Evolutionary conservation across 2,329 filamentous ascomycete genomes (phyloP), one percentile per base, ranked within the genome.

Genomic region (Lasiodiplodia sp.): DNA sequence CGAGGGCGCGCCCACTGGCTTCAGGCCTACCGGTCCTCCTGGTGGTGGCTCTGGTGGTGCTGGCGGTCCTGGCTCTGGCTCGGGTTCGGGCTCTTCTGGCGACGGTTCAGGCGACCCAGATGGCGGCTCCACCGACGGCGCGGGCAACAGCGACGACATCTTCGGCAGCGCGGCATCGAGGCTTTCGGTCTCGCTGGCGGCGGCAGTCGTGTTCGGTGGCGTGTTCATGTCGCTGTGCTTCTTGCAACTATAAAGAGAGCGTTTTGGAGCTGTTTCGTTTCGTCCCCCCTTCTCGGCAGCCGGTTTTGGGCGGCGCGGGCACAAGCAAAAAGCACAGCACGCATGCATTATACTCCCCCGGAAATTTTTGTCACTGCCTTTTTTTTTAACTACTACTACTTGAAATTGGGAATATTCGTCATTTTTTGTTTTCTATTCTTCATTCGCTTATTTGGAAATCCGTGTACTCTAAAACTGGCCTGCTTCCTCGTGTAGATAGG

Each of bases 401-500:
- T 47, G 44, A 47, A n/a, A 47, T 47, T 47, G 44, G 8, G n/a
- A 47, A 47, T 47, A 34, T 47, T n/a, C 4, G 44, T 47, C 44
- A n/a, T n/a, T n/a, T 44, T 12, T 44, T 16, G 18, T n/a, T 18
- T n/a, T 44, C 23, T 23, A 23, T 8, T n/a, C 44, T 47, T 47
- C 44, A 11, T n/a, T 21, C 18, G 38, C 18, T n/a, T 47, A n/a
- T 47, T 18, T 47, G 44, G 44, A 44, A n/a, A 47, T 34, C 31
- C 8, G 8, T 47, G 44, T 47, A 47, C 18, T 47, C n/a, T 47
- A 47, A 47, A 47, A 47, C 6, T 21, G 18, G 44, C 44, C 44
- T 47, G 44, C 44, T 47, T 47, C 44, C 44, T 47, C n/a, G 44
- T 47, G 44, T 47, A 47, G 44, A 47, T 47, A 47, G 44, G 44